Base-by-base conservation (phyloP, 2,329 filamentous ascomycete genomes). In the Fusarium sp. region DNA sequence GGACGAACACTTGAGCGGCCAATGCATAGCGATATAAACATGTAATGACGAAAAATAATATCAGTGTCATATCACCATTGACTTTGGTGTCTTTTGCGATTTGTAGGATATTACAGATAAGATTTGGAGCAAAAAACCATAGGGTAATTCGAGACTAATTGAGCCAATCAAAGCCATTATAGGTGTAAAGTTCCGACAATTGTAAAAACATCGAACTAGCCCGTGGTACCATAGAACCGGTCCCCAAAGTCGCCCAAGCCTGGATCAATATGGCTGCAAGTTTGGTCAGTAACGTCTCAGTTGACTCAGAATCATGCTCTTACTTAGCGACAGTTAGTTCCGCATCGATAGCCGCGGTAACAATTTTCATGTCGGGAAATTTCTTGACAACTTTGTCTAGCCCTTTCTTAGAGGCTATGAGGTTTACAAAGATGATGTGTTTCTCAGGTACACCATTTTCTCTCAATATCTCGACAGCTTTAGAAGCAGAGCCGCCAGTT, bases 181-280 rank as follows among this genome's bases (percentile, higher is more conserved):
- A 31, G 13, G 29, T 31, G 29, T 31, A 31, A 31, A 31, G 13
- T 31, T 31, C 29, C 29, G 29, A 31, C 29, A 31, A 31, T 31
- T 31, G 8, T 31, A 31, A 8, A 13, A 31, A 8, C 29, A 31
- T 31, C 29, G 76, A 48, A 9, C 37, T 39, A 39, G 20, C 20
- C 37, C n/a, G 37, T 39, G 15, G 37, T 39, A 21, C 37, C 37
- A 21, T 39, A 39, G n/a, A 75, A 80, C 9, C 78, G 69, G 49
- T 80, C 78, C 9, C 78, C 78, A 59, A 80, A 80, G 47, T 80
- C 78, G 16, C 78, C 78, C 42, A 80, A 48, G 3, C 78, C 78
- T 35, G 78, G 78, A 18, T 71, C 70, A 55, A 80, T 79, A 57
- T 78, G 77, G 42, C 77, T 80, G 23, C 13, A 24, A n/a, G 9